A percentile compares a stretch with the other conserved stretches of the same genome.
phyloP scores from a whole-genome alignment of 2,329 filamentous ascomycete species.

The Ascochyta fabae region DNA sequence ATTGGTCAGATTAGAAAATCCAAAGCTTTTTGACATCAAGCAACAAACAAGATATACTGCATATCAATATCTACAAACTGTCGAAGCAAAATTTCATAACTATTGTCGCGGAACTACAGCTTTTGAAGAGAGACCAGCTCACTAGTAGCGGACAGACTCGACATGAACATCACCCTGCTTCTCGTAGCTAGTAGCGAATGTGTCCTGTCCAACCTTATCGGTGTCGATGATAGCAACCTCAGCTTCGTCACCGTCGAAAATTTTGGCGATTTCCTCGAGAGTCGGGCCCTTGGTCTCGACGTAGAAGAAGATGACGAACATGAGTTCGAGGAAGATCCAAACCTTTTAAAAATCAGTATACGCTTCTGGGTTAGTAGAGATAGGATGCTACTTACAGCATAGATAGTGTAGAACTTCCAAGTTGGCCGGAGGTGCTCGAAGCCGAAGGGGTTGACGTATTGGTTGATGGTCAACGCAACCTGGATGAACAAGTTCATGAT shows the following conservation, averaged over 20 bases:
- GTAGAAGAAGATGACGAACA: slow-evolving; percentile 71
- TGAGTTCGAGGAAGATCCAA: slow-evolving; percentile 66
- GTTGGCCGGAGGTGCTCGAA: slow-evolving; percentile 63
- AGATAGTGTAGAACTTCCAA: slow-evolving; percentile 72
- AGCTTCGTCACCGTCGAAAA: slow-evolving; percentile 71
- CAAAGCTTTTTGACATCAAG: neutral
- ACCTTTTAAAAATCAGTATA: slow-evolving; percentile 39
- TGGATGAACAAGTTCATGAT: slow-evolving; percentile 70
- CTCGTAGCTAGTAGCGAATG: slow-evolving; percentile 31
- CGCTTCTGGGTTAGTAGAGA: neutral
- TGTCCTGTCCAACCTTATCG: slow-evolving; percentile 27
- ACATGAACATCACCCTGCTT: slow-evolving; percentile 31
- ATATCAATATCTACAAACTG: neutral
- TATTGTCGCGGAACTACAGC: no score
- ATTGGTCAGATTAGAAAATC: neutral
- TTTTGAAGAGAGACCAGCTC: neutral
- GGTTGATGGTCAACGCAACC: slow-evolving; percentile 66
- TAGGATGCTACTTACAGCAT: slow-evolving; percentile 56
- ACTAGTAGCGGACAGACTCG: slow-evolving; percentile 17
- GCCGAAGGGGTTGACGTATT: slow-evolving; percentile 68
- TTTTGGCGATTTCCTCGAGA: slow-evolving; percentile 72
- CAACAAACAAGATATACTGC: neutral
- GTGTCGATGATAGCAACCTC: slow-evolving; percentile 44
- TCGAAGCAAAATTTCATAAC: neutral
- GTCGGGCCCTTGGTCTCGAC: slow-evolving; percentile 75